Evolutionary conservation across 2,329 filamentous ascomycete genomes (phyloP).

Genomic region (Colletotrichum zoysiae): DNA sequence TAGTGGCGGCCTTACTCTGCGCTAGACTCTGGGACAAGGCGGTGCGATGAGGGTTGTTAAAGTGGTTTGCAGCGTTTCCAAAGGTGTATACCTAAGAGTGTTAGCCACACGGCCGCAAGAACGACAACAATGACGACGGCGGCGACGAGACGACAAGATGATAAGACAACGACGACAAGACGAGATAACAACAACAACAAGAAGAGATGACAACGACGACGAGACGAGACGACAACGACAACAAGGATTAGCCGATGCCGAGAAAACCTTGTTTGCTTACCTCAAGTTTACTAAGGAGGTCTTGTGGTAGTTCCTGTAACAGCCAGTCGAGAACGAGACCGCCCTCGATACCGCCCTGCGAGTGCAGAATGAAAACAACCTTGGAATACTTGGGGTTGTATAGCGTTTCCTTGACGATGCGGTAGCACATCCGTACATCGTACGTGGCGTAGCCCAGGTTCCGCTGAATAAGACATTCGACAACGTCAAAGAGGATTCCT

Average conservation of each 20-base stretch:
- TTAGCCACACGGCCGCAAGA: background rate
- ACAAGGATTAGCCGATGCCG: too few relatives aligned
- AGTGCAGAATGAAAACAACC: slow-evolving; percentile 81
- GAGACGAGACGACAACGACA: too few relatives aligned
- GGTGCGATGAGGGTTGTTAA: slow-evolving; percentile 74
- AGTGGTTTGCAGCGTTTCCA: slow-evolving; percentile 83
- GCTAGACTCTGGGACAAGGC: slow-evolving; percentile 54
- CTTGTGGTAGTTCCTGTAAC: slow-evolving; percentile 76
- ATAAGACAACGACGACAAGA: too few relatives aligned
- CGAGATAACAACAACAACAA: too few relatives aligned
- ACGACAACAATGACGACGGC: too few relatives aligned
- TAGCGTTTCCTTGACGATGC: slow-evolving; percentile 72
- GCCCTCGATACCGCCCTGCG: slow-evolving; percentile 82
- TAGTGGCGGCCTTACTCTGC: slow-evolving; percentile 52
- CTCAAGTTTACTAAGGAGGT: slow-evolving; percentile 76
- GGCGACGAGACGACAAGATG: too few relatives aligned
- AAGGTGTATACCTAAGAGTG: slow-evolving; percentile 73
- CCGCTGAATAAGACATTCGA: slow-evolving; percentile 83
- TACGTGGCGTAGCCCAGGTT: slow-evolving; percentile 79
- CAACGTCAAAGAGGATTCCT: slow-evolving; percentile 80
- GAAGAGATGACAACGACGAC: too few relatives aligned
- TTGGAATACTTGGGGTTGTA: slow-evolving; percentile 74
- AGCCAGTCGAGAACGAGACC: slow-evolving; percentile 82
- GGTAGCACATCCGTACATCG: slow-evolving; percentile 75
- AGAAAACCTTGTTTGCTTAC: background rate